Evolutionary conservation across 805 yeast species (phyloP).

Genomic region (Sugiyamaella americana): DNA sequence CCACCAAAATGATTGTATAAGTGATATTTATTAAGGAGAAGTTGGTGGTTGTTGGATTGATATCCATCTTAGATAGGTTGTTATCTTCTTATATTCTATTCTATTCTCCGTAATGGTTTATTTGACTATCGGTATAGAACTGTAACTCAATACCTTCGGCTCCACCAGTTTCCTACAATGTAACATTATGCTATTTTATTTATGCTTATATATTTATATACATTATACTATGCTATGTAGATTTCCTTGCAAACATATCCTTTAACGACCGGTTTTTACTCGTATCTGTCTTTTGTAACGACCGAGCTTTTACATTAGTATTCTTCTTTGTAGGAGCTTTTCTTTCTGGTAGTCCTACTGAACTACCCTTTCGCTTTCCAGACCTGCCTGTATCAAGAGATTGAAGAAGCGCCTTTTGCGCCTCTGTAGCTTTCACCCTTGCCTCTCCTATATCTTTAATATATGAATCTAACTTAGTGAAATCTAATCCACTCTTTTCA

Average conservation of each 20-base stretch:
- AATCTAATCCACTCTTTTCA: constrained; percentile 14
- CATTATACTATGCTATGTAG: background rate
- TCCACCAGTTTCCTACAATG: too few species aligned
- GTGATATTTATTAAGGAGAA: background rate
- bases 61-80: too few species aligned
- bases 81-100: too few species aligned
- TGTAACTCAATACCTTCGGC: too few species aligned
- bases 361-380: constrained; percentile 6
- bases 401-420: constrained; percentile 17
- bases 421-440: constrained; percentile 16
- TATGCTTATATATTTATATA: background rate
- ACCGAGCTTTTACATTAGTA: constrained; percentile 14
- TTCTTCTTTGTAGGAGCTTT: constrained; percentile 12
- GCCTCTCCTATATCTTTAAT: constrained; percentile 16
- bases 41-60: too few species aligned
- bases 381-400: constrained; percentile 8
- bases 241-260: constrained; percentile 31
- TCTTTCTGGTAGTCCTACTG: constrained; percentile 5
- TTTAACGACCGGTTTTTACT: constrained; percentile 27
- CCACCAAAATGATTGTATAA: constrained; percentile 12
- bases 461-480: constrained; percentile 20
- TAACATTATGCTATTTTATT: background rate
- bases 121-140: too few species aligned
- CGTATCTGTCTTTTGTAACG: constrained; percentile 17
- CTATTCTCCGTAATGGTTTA: too few species aligned